Conservation (phyloP, 805 yeast species). For the Saccharomyces eubayanus region DNA sequence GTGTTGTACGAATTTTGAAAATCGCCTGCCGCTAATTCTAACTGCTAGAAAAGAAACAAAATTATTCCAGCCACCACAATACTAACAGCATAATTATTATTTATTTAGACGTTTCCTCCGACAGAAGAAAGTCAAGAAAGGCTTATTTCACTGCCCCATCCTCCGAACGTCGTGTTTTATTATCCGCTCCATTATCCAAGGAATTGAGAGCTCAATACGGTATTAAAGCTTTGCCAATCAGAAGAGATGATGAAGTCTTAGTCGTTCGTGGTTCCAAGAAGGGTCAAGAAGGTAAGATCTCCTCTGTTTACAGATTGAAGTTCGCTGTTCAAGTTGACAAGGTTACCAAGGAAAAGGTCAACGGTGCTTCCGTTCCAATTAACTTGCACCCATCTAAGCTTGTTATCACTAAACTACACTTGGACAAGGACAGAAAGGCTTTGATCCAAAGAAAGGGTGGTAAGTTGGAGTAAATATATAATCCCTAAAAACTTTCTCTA, state of each 20-base stretch:
- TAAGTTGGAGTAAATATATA: constrained; percentile 64
- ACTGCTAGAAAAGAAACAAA: not conserved
- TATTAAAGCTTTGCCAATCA: constrained; percentile 91
- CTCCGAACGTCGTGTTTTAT: constrained; percentile 82
- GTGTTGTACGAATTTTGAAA: not conserved
- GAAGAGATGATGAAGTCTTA: constrained; percentile 92
- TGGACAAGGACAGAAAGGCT: constrained; percentile 98
- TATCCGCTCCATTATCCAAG: constrained; percentile 98
- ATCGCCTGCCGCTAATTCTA: not conserved
- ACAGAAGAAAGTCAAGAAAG: constrained; percentile 99
- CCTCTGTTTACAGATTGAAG: constrained; percentile 98
- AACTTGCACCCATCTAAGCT: constrained; percentile 98
- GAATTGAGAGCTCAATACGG: constrained; percentile 97
- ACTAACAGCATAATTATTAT: constrained; percentile 20
- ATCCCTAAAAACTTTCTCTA: not conserved
- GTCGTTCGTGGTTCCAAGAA: constrained; percentile 98
- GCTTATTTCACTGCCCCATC: constrained; percentile 99
- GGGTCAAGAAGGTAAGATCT: constrained; percentile 98
- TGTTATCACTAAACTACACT: constrained; percentile 95
- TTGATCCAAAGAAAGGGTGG: constrained; percentile 97
- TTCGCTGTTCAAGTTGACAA: constrained; percentile 94
- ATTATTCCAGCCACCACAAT: constrained; percentile 11
- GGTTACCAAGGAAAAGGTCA: constrained; percentile 94
- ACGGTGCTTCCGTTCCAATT: constrained; percentile 95
- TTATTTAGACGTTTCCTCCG: constrained; percentile 86